These are phyloP conservation scores for Oryza coarctata DNA, from an alignment of 176 grass and related monocot species.

Conservation along the genomic window DNA sequence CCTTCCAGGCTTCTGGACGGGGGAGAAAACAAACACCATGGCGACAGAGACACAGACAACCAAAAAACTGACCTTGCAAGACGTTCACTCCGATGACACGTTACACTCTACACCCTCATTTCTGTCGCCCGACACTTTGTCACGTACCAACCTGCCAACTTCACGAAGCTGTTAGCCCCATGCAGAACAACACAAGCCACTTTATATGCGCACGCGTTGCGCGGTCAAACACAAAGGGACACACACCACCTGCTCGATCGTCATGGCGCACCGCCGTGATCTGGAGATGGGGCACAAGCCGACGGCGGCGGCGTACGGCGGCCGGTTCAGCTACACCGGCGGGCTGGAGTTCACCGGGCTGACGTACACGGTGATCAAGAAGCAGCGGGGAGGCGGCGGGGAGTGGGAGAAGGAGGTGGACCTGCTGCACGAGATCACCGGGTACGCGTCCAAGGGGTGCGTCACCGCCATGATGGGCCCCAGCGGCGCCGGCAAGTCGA, in stretches of 20 bases:
- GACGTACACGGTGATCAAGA: conserved; percentile 56
- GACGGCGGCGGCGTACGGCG: not conserved
- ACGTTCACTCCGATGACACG: conserved; percentile 12
- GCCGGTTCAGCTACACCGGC: conserved; percentile 42
- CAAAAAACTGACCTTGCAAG: conserved; percentile 17
- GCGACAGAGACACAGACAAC: too few species aligned
- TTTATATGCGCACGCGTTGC: conserved; percentile 16
- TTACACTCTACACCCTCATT: conserved; percentile 31
- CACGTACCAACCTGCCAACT: conserved; percentile 28
- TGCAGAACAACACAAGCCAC: not conserved
- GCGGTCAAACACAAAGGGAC: conserved; percentile 20
- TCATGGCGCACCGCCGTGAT: conserved; percentile 43
- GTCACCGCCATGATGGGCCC: conserved; percentile 70
- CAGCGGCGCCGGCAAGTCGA: conserved; percentile 83
- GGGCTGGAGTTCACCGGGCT: conserved; percentile 61
- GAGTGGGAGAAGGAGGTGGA: conserved; percentile 64
- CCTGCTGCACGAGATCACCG: conserved; percentile 64
- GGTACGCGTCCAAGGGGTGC: conserved; percentile 66
- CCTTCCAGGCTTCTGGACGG: not conserved
- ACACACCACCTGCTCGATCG: not conserved
- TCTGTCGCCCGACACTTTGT: conserved; percentile 28
- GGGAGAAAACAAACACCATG: not conserved
- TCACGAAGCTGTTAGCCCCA: conserved; percentile 27
- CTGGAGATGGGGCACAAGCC: conserved; percentile 33
- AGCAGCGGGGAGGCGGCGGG: conserved; percentile 53